Evolutionary conservation across 768 basidiomycete species (phyloP).

Genomic region (Tricholoma furcatifolium): DNA sequence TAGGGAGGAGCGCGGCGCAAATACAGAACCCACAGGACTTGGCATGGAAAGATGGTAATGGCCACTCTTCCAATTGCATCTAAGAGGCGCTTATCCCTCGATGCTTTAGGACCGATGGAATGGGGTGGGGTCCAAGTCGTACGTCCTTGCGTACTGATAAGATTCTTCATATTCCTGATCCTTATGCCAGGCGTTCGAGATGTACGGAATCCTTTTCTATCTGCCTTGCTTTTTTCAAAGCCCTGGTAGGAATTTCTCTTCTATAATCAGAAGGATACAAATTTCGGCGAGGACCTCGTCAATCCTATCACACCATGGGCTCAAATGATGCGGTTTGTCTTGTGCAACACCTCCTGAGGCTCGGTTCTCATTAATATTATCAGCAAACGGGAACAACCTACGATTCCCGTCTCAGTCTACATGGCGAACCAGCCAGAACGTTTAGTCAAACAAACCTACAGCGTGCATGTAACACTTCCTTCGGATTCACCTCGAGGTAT

Average conservation of each 20-base stretch:
- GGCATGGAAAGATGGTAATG: slow-evolving; percentile 83
- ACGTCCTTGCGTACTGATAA: slow-evolving; percentile 37
- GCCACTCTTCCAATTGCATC: slow-evolving; percentile 6
- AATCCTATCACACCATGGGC: slow-evolving; percentile 73
- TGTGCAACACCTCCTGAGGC: slow-evolving; percentile 2
- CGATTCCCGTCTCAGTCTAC: slow-evolving; percentile 14
- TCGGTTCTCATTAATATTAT: neutral
- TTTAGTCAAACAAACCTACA: slow-evolving; percentile 83
- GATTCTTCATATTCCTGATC: slow-evolving; percentile 7
- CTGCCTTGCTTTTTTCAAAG: slow-evolving; percentile 16
- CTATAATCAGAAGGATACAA: slow-evolving; percentile 79
- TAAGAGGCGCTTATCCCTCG: slow-evolving; percentile 8
- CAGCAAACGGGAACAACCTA: slow-evolving; percentile 18
- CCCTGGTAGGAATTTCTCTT: slow-evolving; percentile 70
- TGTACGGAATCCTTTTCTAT: slow-evolving; percentile 35
- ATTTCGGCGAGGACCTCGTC: slow-evolving; percentile 50
- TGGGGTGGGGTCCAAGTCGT: slow-evolving; percentile 88
- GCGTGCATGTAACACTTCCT: slow-evolving; percentile 69
- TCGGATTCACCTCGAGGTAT: slow-evolving; percentile 47
- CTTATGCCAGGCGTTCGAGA: slow-evolving; percentile 46
- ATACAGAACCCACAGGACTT: slow-evolving; percentile 76
- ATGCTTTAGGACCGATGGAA: slow-evolving; percentile 48
- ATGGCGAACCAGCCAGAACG: slow-evolving; percentile 51
- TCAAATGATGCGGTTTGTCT: slow-evolving; percentile 63
- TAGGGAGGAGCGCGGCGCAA: slow-evolving; percentile 84